Evolutionary conservation across 805 yeast species (phyloP), one percentile per base, ranked within the genome.

Genomic region (Saturnispora ahearnii): DNA sequence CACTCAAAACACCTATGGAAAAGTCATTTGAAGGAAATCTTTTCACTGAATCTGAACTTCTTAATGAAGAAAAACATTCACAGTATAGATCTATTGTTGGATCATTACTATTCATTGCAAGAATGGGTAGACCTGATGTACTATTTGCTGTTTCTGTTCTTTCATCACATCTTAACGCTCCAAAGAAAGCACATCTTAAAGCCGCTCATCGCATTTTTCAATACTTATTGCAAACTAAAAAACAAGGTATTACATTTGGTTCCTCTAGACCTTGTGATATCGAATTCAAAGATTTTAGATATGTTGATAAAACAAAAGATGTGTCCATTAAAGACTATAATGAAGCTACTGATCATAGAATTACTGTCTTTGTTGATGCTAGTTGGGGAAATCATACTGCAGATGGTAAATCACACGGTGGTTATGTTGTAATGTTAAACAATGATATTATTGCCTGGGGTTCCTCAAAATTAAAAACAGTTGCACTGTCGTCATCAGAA

Each of bases 51-150:
- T 37, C 41, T 29, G 36, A 33, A 15, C 22, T 24, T 1, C 22
- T 52, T 18, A 11, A 29, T 13, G 26, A 10, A 3, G 41, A 44
- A 26, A 41, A 43, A 29, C 45, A 44, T 28, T 22, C 31, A 9
- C 11, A 33, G 24, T 53, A 41, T 22, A 26, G 53, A 37, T 37
- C 38, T 28, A 21, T 50, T 5, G 45, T 53, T 22, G 48, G 55
- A 13, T 41, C 49, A 3, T 29, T 50, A 28, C 13, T 40, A 42
- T 53, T 24, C 18, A 29, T 47, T 18, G 46, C 51, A 3, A 52
- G 47, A 15, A 50, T 53, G 12, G 53, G 48, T 15, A 47, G 51
- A 38, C 13, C 40, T 26, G 51, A 50, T 29, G 42, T 53, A 18
- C 24, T 46, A 21, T 51, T 36, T 28, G 18, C 45, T 13, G 43